Evolutionary conservation across 2,329 filamentous ascomycete species (phyloP).

Genomic region (Xylaria polymorpha): DNA sequence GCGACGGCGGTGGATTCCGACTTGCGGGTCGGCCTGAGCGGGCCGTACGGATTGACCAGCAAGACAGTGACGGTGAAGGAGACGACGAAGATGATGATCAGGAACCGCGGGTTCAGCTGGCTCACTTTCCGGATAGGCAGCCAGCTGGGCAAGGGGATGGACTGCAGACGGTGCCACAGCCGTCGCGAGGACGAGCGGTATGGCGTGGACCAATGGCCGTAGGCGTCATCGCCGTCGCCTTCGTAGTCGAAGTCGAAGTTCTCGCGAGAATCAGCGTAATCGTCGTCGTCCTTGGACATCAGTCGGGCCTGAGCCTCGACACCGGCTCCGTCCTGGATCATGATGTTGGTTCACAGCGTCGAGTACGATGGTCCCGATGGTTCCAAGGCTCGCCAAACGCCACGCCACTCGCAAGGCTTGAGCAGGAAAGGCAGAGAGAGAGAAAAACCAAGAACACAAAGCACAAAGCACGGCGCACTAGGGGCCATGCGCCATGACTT

Average conservation of each 20-base stretch:
- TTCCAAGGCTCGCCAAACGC: conserved; percentile 4
- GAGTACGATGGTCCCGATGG: not conserved
- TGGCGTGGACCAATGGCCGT: conserved; percentile 36
- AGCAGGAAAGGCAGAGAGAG: not conserved
- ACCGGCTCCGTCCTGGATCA: conserved; percentile 43
- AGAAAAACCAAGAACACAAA: no score
- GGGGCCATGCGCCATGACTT: conserved; percentile 15
- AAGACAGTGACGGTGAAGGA: conserved; percentile 43
- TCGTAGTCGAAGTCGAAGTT: conserved; percentile 43
- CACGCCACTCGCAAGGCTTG: not conserved
- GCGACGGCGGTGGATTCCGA: conserved; percentile 6
- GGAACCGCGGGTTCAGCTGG: conserved; percentile 43
- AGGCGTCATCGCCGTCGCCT: conserved; percentile 32
- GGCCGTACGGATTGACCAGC: conserved; percentile 45
- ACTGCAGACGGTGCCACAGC: conserved; percentile 42
- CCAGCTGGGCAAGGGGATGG: conserved; percentile 41
- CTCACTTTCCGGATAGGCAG: conserved; percentile 42
- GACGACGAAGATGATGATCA: conserved; percentile 40
- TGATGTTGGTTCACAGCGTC: conserved; percentile 32
- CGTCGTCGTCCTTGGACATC: conserved; percentile 39
- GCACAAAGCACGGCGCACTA: not conserved
- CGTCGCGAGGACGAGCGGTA: conserved; percentile 29
- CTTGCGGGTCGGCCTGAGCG: conserved; percentile 24
- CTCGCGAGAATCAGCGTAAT: conserved; percentile 32
- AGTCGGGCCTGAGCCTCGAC: conserved; percentile 43